These are phyloP conservation scores for Herpetomonas tarakana DNA, from an alignment of 208 protist genomes.

Conservation along the genomic window DNA sequence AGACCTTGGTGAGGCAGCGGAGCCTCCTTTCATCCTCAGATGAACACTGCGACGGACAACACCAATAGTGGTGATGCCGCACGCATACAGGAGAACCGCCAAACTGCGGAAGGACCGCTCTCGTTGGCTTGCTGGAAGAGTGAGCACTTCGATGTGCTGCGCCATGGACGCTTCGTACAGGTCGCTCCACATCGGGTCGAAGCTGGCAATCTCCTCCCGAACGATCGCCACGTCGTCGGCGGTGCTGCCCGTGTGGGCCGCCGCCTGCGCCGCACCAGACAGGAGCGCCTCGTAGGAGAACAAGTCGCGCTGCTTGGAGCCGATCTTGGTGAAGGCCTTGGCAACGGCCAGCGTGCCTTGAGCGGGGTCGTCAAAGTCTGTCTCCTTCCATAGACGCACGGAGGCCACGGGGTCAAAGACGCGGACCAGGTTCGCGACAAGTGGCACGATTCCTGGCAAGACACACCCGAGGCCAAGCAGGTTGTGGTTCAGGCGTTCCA, in stretches of 20 bases:
- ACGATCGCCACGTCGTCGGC: background rate
- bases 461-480: conserved; percentile 32
- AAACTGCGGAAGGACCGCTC: conserved; percentile 30
- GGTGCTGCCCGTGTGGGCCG: conserved; percentile 2
- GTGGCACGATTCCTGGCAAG: conserved; percentile 29
- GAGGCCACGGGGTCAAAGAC: conserved; percentile 32
- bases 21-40: background rate
- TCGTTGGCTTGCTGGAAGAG: conserved; percentile 15
- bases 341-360: conserved; percentile 19
- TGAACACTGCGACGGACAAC: conserved; percentile 13
- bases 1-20: background rate
- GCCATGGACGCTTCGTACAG: conserved; percentile 39
- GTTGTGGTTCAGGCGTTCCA: conserved; percentile 41
- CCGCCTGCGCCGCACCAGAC: background rate
- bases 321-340: conserved; percentile 23
- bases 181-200: conserved; percentile 29
- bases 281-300: conserved; percentile 23
- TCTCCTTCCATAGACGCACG: conserved; percentile 21
- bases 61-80: conserved; percentile 27
- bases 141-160: conserved; percentile 27
- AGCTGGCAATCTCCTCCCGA: conserved; percentile 8
- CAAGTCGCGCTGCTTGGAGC: conserved; percentile 31
- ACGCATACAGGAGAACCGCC: conserved; percentile 21
- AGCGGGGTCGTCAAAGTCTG: conserved; percentile 31
- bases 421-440: conserved; percentile 30